Evolutionary conservation across 2,329 filamentous ascomycete genomes (phyloP).

Genomic region (Aspergillus persii): DNA sequence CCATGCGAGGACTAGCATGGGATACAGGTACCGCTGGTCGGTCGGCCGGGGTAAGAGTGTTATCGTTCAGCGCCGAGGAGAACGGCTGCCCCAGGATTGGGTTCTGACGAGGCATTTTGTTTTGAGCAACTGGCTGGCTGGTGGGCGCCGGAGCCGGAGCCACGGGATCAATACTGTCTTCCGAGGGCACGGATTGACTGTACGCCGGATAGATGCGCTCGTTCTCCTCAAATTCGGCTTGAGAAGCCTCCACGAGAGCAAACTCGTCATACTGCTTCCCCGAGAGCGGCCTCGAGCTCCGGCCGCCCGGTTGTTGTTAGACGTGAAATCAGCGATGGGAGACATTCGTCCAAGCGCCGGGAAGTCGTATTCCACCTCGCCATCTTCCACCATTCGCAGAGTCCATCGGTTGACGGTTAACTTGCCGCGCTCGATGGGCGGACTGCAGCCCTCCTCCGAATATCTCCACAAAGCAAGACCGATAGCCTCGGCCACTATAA

Average conservation of each 20-base stretch:
- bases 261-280: constrained; percentile 66
- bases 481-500: constrained; percentile 62
- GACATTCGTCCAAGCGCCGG: constrained; percentile 57
- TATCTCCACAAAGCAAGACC: constrained; percentile 63
- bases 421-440: constrained; percentile 51
- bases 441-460: constrained; percentile 56
- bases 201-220: constrained; percentile 56
- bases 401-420: constrained; percentile 63
- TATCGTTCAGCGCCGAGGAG: constrained; percentile 46
- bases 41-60: constrained; percentile 46
- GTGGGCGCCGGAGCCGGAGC: constrained; percentile 18
- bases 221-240: constrained; percentile 56
- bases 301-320: constrained; percentile 63
- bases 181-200: constrained; percentile 31
- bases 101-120: constrained; percentile 33
- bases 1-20: constrained; percentile 55
- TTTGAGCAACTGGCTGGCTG: constrained; percentile 21
- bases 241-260: constrained; percentile 60
- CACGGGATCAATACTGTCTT: constrained; percentile 27
- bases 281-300: constrained; percentile 54
- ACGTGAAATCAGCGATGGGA: constrained; percentile 63
- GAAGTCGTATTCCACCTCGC: constrained; percentile 66
- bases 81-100: constrained; percentile 48
- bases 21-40: constrained; percentile 43
- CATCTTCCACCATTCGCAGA: constrained; percentile 66